Base-by-base conservation (phyloP, 129 eudicot species). In the Lactuca saligna region DNA sequence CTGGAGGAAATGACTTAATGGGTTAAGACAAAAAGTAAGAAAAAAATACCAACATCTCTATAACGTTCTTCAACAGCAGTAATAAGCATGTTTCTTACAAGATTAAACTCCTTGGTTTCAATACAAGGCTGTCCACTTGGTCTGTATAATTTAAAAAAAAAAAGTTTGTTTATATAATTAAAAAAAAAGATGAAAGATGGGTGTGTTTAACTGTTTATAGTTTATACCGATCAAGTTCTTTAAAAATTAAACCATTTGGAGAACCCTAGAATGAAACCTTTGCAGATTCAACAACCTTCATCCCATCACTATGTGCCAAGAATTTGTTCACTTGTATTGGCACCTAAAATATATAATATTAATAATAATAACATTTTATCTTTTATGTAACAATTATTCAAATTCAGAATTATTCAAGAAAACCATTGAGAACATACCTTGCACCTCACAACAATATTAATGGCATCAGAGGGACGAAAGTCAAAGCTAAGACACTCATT, bases 361-460 rank as follows among this genome's bases (percentile, higher is more conserved):
- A 68, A 29, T 48, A 51, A 50, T 44, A 69, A 32, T 38, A 32
- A 11, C 38, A 46, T 29, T 61, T 70, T 20, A 20, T 20, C 25
- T 20, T 20, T 20, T 20, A 34, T 35, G 57, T 55, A 14, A 12
- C 9, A 31, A 48, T 55, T 61, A 5, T 38, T 51, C 35, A 61
- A 37, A n/a, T 11, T 2, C 17, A 60, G 42, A 50, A 49, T 2
- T 20, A 20, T 20, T 20, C 2, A 17, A 73, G 31, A 37, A 33
- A 71, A 66, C n/a, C 32, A 50, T n/a, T 1, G 32, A 34, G 4
- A 39, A 0, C 13, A 8, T 87, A 93, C 99, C 99, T 93, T 85
- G 88, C 93, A 89, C 81, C 95, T 87, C 66, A 93, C 95, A 53
- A 93, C 99, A 58, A 93, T 93, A 56, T 93, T 93, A 53, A 93